phyloP scores from a whole-genome alignment of 2,329 filamentous ascomycete species.

The Helotiales sp. region DNA sequence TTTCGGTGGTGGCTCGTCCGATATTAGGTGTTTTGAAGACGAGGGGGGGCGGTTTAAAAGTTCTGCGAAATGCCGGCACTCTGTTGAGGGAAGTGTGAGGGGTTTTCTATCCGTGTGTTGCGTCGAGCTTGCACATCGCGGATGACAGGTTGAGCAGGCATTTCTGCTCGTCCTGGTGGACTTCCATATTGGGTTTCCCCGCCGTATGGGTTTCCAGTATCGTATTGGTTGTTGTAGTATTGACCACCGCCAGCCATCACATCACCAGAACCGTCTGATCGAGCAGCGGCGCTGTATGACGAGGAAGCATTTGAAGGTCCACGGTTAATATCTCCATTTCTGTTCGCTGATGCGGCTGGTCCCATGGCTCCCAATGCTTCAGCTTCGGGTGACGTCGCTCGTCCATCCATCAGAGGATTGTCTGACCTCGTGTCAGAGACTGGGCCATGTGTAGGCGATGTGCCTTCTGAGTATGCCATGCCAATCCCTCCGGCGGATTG shows the following conservation, averaged over 20 bases:
- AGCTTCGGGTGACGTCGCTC: constrained; percentile 65
- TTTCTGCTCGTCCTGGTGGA: constrained; percentile 48
- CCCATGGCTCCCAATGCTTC: constrained; percentile 86
- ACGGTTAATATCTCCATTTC: constrained; percentile 74
- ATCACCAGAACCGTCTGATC: constrained; percentile 71
- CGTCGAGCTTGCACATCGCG: constrained; percentile 89
- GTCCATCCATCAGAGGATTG: constrained; percentile 64
- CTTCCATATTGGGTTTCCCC: constrained; percentile 48
- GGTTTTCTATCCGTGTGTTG: constrained; percentile 94
- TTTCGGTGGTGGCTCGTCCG: constrained; percentile 12
- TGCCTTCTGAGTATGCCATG: constrained; percentile 73
- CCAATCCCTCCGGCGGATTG: constrained; percentile 57
- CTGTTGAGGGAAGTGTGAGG: constrained; percentile 86
- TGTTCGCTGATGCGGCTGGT: constrained; percentile 69
- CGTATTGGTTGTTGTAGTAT: constrained; percentile 65
- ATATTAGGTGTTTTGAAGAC: constrained; percentile 28
- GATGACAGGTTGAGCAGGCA: constrained; percentile 75
- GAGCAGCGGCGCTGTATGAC: constrained; percentile 82
- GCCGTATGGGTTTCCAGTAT: constrained; percentile 59
- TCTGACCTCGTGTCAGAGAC: constrained; percentile 72
- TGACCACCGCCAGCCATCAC: constrained; percentile 47
- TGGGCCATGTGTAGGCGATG: constrained; percentile 69
- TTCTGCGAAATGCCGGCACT: constrained; percentile 97
- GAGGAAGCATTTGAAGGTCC: constrained; percentile 96
- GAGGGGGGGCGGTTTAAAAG: constrained; percentile 63